Evolutionary conservation across 148 eudicot genomes (phyloP).

Genomic region (Amaranthus hypochondriacus): DNA sequence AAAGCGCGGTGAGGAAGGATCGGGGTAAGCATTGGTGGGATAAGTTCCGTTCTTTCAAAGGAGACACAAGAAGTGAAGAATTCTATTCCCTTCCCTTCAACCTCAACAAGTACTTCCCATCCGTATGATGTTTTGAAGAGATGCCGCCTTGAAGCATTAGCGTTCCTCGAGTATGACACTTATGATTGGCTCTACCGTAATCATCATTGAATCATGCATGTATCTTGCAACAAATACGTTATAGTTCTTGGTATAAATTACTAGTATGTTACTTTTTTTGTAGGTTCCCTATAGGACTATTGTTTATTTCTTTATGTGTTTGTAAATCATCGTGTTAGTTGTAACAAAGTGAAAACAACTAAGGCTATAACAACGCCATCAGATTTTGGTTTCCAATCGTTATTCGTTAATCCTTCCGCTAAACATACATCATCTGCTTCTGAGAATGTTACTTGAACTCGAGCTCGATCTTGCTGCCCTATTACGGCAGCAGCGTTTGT

Average conservation of each 20-base stretch:
- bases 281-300: conserved; percentile 31
- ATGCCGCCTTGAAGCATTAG: neutral
- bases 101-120: conserved; percentile 89
- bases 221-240: conserved; percentile 17
- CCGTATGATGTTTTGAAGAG: conserved; percentile 37
- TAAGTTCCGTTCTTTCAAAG: conserved; percentile 65
- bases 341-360: conserved; percentile 20
- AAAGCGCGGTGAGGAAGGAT: conserved; percentile 53
- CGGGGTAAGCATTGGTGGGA: conserved; percentile 98
- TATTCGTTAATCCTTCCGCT: neutral
- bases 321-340: conserved; percentile 35
- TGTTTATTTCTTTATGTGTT: conserved; percentile 28
- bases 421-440: neutral
- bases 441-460: neutral
- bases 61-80: conserved; percentile 80
- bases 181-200: conserved; percentile 13
- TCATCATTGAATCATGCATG: conserved; percentile 12
- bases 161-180: conserved; percentile 9
- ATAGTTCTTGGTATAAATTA: conserved; percentile 34
- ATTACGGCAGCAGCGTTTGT: neutral
- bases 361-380: neutral
- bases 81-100: conserved; percentile 90
- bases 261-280: conserved; percentile 25
- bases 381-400: neutral
- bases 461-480: neutral